Evolutionary conservation across 1,139 yeast genomes (phyloP), one percentile per base, ranked within the genome.

Genomic region (Geotrichum cucujoidarum): DNA sequence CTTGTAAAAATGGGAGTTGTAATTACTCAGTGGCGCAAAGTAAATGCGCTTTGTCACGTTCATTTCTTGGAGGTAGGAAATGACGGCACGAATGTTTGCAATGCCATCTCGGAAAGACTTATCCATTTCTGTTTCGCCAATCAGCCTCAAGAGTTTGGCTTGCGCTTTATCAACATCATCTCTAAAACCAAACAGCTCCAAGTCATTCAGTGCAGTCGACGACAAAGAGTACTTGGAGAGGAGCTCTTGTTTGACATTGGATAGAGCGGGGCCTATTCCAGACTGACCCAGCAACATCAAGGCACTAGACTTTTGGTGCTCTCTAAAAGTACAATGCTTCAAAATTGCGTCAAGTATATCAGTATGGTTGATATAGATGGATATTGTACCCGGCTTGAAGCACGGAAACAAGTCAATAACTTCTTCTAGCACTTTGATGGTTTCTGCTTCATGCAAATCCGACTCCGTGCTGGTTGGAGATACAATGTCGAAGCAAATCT

Each of bases 401-500:
- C 83, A 81, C 1, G 94, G 90, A 50, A 86, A 78, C 1, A 74
- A 61, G 4, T 73, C 66, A 2, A 85, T 65, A 4, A 89, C 72
- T 57, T 88, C 95, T 59, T 85, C 94, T 32, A 88, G 73, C 1
- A 88, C 84, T 57, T 85, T 84, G 43, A 92, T 70, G 52, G 92
- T 79, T 60, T 92, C 98, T 0, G 97, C 96, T 62, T 92, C 97
- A 56, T 83, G 75, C 45, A 77, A 73, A 4, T 78, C 69, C 7
- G 74, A 61, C 51, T 73, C 76, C 1, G 67, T 53, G 0, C 75
- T 60, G 38, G 77, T 53, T 2, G 55, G 47, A 11, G 59, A 53
- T 1, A 84, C 73, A 34, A 90, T 83, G 64, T 92, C 97, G 66
- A 90, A 90, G 57, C 84, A 92, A 37, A 88, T 80, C 48, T 94